Evolutionary conservation across 2,329 filamentous ascomycete genomes (phyloP).

Genomic region (Arthrobotrys megalospora): DNA sequence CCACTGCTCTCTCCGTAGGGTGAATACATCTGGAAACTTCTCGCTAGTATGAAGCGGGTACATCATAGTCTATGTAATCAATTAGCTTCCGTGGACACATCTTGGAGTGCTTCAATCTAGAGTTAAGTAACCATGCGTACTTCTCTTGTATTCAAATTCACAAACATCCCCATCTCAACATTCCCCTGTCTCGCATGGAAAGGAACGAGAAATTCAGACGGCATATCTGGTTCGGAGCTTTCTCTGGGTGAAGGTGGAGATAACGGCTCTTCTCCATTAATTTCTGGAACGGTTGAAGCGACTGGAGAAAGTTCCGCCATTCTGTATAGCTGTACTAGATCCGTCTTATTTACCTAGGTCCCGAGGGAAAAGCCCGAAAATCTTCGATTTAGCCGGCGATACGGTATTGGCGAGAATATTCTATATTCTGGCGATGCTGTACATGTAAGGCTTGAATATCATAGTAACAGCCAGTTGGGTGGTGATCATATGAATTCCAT

Average conservation of each 20-base stretch:
- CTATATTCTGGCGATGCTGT: too few species aligned
- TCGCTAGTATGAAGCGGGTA: neutral
- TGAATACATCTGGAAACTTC: neutral
- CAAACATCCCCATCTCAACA: conserved; percentile 38
- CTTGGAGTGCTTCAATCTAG: neutral
- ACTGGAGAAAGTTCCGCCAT: too few species aligned
- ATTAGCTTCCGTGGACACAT: neutral
- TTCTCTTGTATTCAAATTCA: conserved; percentile 33
- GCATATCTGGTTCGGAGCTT: neutral
- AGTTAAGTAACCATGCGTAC: conserved; percentile 4
- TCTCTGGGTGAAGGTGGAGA: neutral
- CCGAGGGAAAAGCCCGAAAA: too few species aligned
- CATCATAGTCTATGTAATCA: neutral
- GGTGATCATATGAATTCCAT: too few species aligned
- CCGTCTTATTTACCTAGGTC: too few species aligned
- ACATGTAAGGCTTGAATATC: too few species aligned
- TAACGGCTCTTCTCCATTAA: too few species aligned
- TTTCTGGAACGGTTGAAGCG: too few species aligned
- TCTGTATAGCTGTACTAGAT: too few species aligned
- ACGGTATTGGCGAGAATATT: too few species aligned
- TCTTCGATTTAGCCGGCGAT: too few species aligned
- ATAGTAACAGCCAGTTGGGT: too few species aligned
- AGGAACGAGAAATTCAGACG: neutral
- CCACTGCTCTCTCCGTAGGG: conserved; percentile 32
- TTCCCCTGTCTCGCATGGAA: conserved; percentile 16